phyloP scores from a whole-genome alignment of 1,284 basidiomycete genomes.

The Naganishia sp. region DNA sequence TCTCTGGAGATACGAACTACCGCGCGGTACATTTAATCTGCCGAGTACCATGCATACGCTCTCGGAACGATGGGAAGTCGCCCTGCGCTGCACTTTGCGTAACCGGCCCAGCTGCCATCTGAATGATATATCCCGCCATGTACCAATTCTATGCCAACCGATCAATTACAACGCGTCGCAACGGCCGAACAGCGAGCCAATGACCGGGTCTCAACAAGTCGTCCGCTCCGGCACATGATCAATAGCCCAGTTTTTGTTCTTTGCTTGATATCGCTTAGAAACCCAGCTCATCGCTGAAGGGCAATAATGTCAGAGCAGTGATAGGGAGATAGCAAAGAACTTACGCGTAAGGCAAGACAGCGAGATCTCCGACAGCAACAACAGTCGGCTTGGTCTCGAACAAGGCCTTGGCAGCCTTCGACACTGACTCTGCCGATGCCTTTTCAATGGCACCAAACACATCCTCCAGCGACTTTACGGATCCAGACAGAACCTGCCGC shows the following conservation, averaged over 20 bases:
- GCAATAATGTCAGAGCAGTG: not conserved
- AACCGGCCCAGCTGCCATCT: too few relatives aligned
- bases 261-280: constrained; percentile 57
- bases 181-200: not conserved
- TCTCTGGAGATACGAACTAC: too few relatives aligned
- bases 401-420: constrained; percentile 46
- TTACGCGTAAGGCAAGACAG: constrained; percentile 69
- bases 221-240: constrained; percentile 1
- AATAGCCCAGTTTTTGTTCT: constrained; percentile 23
- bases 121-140: constrained; percentile 6
- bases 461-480: constrained; percentile 40
- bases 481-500: constrained; percentile 57
- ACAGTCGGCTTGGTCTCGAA: constrained; percentile 72
- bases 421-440: constrained; percentile 33
- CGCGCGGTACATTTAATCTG: too few relatives aligned
- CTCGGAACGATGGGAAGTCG: too few relatives aligned
- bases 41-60: too few relatives aligned
- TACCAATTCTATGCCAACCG: constrained; percentile 22
- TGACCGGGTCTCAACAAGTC: not conserved
- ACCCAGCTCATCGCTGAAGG: constrained; percentile 70
- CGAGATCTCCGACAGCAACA: constrained; percentile 77
- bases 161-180: constrained; percentile 16
- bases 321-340: not conserved
- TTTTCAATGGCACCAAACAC: constrained; percentile 37
- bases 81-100: too few relatives aligned